Evolutionary conservation across 257 asterid genomes (phyloP).

Genomic region (Schizonepeta tenuifolia): DNA sequence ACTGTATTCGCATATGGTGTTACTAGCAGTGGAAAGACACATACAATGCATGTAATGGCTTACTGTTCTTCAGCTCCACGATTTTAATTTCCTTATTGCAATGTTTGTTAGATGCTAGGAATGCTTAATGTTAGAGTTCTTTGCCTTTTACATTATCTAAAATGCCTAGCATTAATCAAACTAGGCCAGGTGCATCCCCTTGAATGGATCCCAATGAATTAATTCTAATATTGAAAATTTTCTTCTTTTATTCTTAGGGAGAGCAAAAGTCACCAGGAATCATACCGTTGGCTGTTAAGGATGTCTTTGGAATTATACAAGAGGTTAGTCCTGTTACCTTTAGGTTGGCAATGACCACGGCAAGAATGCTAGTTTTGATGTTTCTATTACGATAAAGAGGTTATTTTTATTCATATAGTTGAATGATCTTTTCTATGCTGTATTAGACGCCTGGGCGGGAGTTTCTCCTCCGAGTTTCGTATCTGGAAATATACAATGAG

Average conservation of each 20-base stretch:
- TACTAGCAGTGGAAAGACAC: slow-evolving; percentile 93
- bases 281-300: slow-evolving; percentile 80
- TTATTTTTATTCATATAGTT: slow-evolving; percentile 31
- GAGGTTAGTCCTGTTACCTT: slow-evolving; percentile 53
- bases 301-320: slow-evolving; percentile 86
- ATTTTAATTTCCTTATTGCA: slow-evolving; percentile 10
- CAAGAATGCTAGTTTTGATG: slow-evolving; percentile 21
- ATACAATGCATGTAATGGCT: slow-evolving; percentile 81
- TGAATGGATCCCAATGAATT: background rate
- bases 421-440: slow-evolving; percentile 28
- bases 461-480: slow-evolving; percentile 87
- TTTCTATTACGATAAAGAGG: slow-evolving; percentile 16
- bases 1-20: slow-evolving; percentile 89
- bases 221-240: slow-evolving; percentile 21
- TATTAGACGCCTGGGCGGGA: slow-evolving; percentile 80
- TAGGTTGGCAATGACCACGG: slow-evolving; percentile 10
- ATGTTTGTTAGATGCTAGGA: background rate
- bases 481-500: slow-evolving; percentile 88
- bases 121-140: slow-evolving; percentile 17
- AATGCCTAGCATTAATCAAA: background rate
- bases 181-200: slow-evolving; percentile 21
- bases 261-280: slow-evolving; percentile 94
- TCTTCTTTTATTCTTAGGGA: slow-evolving; percentile 54
- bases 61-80: slow-evolving; percentile 1
- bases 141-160: background rate